phyloP scores from a whole-genome alignment of 228 moss, liverwort and hornwort species.

The Sphagnum magellanicum region DNA sequence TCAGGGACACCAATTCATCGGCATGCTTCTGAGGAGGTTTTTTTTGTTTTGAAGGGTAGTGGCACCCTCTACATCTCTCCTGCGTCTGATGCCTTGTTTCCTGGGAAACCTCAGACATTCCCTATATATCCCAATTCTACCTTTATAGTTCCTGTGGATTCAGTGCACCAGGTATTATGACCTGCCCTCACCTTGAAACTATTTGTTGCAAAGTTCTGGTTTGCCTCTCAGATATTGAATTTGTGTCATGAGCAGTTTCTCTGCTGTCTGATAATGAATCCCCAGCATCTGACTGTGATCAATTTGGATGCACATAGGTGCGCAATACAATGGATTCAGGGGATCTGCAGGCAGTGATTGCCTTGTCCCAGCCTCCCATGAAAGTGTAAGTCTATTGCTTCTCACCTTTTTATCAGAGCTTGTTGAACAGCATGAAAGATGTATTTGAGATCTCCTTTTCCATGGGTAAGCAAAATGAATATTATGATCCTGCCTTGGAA shows the following conservation, averaged over 20 bases:
- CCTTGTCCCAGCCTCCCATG: slow-evolving; percentile 71
- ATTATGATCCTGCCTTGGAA: neutral
- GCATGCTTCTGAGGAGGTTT: slow-evolving; percentile 71
- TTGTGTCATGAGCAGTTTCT: no score
- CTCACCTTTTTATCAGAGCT: neutral
- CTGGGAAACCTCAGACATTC: slow-evolving; percentile 48
- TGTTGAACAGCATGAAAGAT: neutral
- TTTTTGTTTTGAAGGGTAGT: slow-evolving; percentile 51
- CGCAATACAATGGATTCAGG: slow-evolving; percentile 36
- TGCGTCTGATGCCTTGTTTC: slow-evolving; percentile 13
- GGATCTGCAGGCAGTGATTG: slow-evolving; percentile 60
- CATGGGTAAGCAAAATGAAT: neutral
- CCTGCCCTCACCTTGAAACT: no score
- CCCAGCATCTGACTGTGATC: no score
- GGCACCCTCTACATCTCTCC: slow-evolving; percentile 55
- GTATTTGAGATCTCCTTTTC: no score
- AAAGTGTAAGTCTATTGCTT: slow-evolving; percentile 36
- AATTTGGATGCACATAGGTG: slow-evolving; percentile 31
- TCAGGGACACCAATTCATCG: slow-evolving; percentile 69
- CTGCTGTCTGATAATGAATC: no score
- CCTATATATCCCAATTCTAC: slow-evolving; percentile 48
- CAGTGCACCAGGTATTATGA: slow-evolving; percentile 66
- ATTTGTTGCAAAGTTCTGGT: no score
- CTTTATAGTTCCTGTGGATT: slow-evolving; percentile 56
- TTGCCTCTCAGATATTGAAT: no score